Conservation (phyloP, 257 asterid species). For the Plantago major region DNA sequence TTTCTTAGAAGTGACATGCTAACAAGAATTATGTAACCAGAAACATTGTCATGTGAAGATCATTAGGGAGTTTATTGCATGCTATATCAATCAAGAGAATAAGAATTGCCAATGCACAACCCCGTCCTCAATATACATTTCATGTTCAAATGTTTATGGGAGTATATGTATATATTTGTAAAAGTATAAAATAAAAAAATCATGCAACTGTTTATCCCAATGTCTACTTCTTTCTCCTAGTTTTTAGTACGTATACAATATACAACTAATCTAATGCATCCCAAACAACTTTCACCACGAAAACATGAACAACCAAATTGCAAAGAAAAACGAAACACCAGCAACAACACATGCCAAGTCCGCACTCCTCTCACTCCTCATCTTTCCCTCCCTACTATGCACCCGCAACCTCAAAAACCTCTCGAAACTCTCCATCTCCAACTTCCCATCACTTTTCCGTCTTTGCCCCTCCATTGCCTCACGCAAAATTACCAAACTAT, state of each 20-base stretch:
- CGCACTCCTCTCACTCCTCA: constrained; percentile 38
- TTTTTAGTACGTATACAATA: not conserved
- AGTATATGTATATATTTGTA: too few species aligned
- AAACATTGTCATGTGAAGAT: too few species aligned
- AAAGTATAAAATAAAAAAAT: too few species aligned
- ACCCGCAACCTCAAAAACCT: constrained; percentile 33
- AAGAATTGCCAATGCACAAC: too few species aligned
- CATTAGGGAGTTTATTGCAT: too few species aligned
- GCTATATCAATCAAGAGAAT: too few species aligned
- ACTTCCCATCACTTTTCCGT: constrained; percentile 23
- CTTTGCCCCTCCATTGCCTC: constrained; percentile 51
- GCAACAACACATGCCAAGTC: constrained; percentile 38
- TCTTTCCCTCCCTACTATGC: constrained; percentile 33
- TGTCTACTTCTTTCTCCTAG: too few species aligned
- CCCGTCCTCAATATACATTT: too few species aligned
- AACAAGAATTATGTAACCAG: too few species aligned
- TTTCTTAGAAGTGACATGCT: too few species aligned
- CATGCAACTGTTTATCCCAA: too few species aligned
- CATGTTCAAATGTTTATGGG: too few species aligned
- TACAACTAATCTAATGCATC: not conserved
- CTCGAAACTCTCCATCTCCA: constrained; percentile 38
- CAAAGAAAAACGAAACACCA: constrained; percentile 39
- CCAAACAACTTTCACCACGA: not conserved
- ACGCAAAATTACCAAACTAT: constrained; percentile 35
- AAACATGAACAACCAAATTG: constrained; percentile 23